Percentiles rank a stretch among this genome's conserved stretches.
These are phyloP conservation scores for Amanita exitialis DNA, from an alignment of 768 basidiomycete genomes.

Conservation along the genomic window DNA sequence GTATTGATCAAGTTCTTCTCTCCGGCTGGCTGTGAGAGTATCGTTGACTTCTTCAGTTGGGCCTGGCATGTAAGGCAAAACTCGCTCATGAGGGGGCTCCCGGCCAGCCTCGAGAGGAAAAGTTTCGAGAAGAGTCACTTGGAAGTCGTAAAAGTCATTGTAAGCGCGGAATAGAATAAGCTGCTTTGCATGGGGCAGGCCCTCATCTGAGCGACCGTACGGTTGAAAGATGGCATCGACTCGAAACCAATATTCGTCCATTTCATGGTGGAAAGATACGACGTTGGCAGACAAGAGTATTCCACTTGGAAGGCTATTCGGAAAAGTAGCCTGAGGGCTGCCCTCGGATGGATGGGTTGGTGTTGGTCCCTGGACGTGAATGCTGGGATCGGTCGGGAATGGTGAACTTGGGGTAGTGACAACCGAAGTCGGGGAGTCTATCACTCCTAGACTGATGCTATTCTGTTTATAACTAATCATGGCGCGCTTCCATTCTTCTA, in stretches of 20 bases:
- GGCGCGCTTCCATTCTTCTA: slow-evolving; percentile 98
- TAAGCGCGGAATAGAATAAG: slow-evolving; percentile 91
- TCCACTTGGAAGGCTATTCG: slow-evolving; percentile 63
- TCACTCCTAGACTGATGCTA: slow-evolving; percentile 88
- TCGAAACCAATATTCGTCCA: slow-evolving; percentile 96
- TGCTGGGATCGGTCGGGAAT: slow-evolving; percentile 11
- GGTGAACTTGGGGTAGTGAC: slow-evolving; percentile 30
- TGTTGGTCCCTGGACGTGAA: slow-evolving; percentile 17
- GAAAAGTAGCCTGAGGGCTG: slow-evolving; percentile 23
- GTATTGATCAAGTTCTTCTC: slow-evolving; percentile 84
- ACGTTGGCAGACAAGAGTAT: slow-evolving; percentile 82
- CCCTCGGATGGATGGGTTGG: slow-evolving; percentile 20
- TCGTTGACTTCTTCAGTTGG: slow-evolving; percentile 81
- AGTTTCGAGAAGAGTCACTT: slow-evolving; percentile 74
- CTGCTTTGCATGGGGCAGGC: slow-evolving; percentile 58
- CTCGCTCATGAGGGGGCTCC: slow-evolving; percentile 50
- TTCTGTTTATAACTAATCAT: slow-evolving; percentile 94
- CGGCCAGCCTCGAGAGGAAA: slow-evolving; percentile 93
- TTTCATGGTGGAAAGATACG: slow-evolving; percentile 95
- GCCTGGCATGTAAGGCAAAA: slow-evolving; percentile 96
- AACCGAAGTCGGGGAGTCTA: slow-evolving; percentile 49
- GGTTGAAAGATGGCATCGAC: slow-evolving; percentile 86
- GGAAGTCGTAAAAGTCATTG: slow-evolving; percentile 98
- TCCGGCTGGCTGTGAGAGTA: slow-evolving; percentile 67
- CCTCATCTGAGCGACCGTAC: slow-evolving; percentile 50